These are phyloP conservation scores for Pulveroboletus sp. DNA, from an alignment of 768 basidiomycete genomes.

Conservation along the genomic window DNA sequence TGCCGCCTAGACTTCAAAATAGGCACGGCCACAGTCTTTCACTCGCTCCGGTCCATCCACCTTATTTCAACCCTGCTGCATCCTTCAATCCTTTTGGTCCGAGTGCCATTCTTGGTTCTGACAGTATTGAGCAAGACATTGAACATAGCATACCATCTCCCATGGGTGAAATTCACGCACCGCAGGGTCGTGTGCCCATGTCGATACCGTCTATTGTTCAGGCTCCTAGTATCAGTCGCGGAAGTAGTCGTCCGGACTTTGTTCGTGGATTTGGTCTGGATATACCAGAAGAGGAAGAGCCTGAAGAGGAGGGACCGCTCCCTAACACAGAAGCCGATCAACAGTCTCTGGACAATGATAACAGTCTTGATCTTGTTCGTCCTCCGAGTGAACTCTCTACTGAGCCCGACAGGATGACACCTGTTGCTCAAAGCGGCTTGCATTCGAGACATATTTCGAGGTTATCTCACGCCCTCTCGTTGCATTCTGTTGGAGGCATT, in stretches of 20 bases:
- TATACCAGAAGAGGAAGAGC: constrained; percentile 72
- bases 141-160: constrained; percentile 23
- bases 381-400: constrained; percentile 25
- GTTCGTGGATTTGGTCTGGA: constrained; percentile 78
- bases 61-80: constrained; percentile 34
- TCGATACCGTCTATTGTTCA: constrained; percentile 44
- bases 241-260: constrained; percentile 68
- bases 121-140: constrained; percentile 36
- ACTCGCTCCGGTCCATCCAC: constrained; percentile 44
- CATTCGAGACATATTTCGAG: constrained; percentile 72
- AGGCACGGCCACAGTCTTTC: constrained; percentile 77
- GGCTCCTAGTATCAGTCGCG: constrained; percentile 40
- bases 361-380: constrained; percentile 20
- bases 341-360: constrained; percentile 37
- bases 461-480: constrained; percentile 64
- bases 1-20: constrained; percentile 42
- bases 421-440: constrained; percentile 47
- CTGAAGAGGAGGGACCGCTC: constrained; percentile 43
- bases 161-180: constrained; percentile 42
- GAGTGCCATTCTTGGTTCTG: constrained; percentile 51
- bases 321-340: constrained; percentile 33
- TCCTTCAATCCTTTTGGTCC: constrained; percentile 68
- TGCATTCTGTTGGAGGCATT: constrained; percentile 58
- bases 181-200: constrained; percentile 54
- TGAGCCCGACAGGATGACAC: constrained; percentile 42